Evolutionary conservation across 1,284 basidiomycete genomes (phyloP).

Genomic region (Puccinia sorghi): DNA sequence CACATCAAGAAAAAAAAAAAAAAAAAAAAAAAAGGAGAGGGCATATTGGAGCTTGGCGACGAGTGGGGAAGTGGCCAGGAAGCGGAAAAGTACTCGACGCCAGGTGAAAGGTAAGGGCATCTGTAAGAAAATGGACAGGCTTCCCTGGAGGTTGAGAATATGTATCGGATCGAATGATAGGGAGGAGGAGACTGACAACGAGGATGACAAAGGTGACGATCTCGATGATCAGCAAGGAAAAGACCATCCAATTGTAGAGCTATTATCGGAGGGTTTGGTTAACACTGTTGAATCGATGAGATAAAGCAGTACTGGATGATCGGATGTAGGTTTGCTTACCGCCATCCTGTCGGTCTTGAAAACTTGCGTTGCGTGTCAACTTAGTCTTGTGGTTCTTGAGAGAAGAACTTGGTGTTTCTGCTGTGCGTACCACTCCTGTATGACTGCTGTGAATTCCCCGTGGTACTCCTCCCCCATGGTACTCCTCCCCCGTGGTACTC

Average conservation of each 20-base stretch:
- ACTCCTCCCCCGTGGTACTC: neutral
- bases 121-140: neutral
- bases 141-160: too few relatives aligned
- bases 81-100: constrained; percentile 71
- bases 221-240: constrained; percentile 39
- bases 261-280: neutral
- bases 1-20: too few relatives aligned
- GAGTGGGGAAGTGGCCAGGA: constrained; percentile 64
- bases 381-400: neutral
- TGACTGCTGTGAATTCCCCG: too few relatives aligned
- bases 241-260: constrained; percentile 50
- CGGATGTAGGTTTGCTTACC: neutral
- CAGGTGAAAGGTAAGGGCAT: constrained; percentile 74
- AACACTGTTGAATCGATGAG: neutral
- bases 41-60: constrained; percentile 64
- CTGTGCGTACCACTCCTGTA: too few relatives aligned
- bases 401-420: too few relatives aligned
- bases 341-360: neutral
- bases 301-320: too few relatives aligned
- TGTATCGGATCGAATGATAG: neutral
- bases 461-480: neutral
- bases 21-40: neutral
- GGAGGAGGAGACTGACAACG: constrained; percentile 25
- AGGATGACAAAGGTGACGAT: constrained; percentile 48
- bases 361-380: neutral